Evolutionary conservation across 2,329 filamentous ascomycete genomes (phyloP), one percentile per base, ranked within the genome.

Genomic region (Didymella sp.): DNA sequence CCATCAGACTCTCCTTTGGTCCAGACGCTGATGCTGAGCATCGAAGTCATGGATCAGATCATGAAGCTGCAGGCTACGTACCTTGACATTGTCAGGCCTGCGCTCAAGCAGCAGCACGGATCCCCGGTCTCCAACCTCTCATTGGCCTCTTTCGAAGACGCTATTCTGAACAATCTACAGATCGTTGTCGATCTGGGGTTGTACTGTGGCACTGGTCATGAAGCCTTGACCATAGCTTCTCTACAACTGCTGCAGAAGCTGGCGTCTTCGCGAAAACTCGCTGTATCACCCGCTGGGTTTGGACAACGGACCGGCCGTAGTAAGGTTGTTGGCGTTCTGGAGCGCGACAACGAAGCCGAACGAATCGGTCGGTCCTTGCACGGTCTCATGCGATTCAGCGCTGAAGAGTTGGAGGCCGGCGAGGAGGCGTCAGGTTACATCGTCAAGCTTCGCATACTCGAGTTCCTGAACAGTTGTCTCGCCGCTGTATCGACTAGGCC

Each of bases 31-130:
- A 80, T 94, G 57, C 86, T 88, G 49, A 89, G 87, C n/a, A 85
- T 99, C 30, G 87, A 96, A 69, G 88, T 96, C 44, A 88, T 98
- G 75, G 88, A 90, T 58, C 84, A 90, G 62, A 87, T 96, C 4
- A 83, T 98, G 72, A 90, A 93, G 60, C 84, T 96, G 17, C 95
- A 99, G 72, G 85, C 92, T 15, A 98, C 94, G 0, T 99, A 96
- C 72, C 84, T 96, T 38, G 89, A 98, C 70, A 86, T 99, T 49
- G 90, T 98, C 15, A 86, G 90, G 50, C 92, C 93, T 2, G 77
- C 91, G 11, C 82, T 96, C 64, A 91, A 89, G 71, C 81, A 83
- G 30, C 85, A 91, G 53, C 84, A 86, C 47, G 81, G 84, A 25
- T 78, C 81, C 8, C 82, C 85, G 4, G 88, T 95, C 21, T 84